These are phyloP conservation scores for Polyporus arcularius DNA, from an alignment of 768 basidiomycete species.

Conservation along the genomic window DNA sequence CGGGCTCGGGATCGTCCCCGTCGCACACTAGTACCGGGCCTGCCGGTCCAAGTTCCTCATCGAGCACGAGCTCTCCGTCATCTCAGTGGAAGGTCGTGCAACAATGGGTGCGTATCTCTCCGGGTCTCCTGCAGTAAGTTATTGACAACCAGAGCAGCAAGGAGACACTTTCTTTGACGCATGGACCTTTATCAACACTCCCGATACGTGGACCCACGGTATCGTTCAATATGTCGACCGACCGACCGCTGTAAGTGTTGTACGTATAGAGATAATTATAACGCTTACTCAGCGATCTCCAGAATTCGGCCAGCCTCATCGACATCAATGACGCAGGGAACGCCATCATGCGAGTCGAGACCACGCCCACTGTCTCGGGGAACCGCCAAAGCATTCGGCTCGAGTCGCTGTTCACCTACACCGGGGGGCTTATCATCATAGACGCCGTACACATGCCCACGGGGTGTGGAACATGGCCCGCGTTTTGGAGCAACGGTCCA, in stretches of 20 bases:
- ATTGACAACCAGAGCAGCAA: constrained; percentile 38
- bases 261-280: neutral
- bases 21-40: neutral
- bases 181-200: constrained; percentile 68
- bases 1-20: neutral
- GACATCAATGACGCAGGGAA: constrained; percentile 70
- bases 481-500: constrained; percentile 46
- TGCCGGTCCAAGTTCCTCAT: constrained; percentile 21
- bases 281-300: constrained; percentile 1
- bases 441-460: constrained; percentile 89
- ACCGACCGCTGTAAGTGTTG: constrained; percentile 50
- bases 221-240: constrained; percentile 67
- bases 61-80: constrained; percentile 19
- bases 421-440: constrained; percentile 72
- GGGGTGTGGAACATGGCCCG: constrained; percentile 87
- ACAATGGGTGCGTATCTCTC: constrained; percentile 49
- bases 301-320: constrained; percentile 61
- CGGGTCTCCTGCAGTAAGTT: neutral
- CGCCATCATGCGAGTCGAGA: constrained; percentile 88
- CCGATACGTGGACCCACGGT: constrained; percentile 77
- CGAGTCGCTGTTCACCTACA: constrained; percentile 59
- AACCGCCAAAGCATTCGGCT: constrained; percentile 81
- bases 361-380: constrained; percentile 66
- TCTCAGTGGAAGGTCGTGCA: constrained; percentile 51
- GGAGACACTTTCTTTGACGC: constrained; percentile 80